phyloP scores from a whole-genome alignment of 2,329 filamentous ascomycete species.

The Phyllosticta citrichinensis region DNA sequence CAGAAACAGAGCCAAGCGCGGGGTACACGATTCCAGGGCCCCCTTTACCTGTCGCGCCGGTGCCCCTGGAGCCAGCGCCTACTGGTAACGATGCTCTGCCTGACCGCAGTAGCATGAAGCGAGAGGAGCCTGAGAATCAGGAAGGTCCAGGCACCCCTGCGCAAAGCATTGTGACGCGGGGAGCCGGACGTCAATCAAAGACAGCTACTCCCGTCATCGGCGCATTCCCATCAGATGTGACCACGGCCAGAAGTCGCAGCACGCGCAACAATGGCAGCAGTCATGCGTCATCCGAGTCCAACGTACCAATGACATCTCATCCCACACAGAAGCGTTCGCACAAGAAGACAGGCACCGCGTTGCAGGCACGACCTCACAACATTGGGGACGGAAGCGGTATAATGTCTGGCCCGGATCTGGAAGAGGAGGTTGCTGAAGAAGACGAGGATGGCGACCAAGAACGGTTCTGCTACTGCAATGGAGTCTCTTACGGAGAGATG shows the following conservation, averaged over 20 bases:
- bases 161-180: conserved; percentile 17
- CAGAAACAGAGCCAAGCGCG: conserved; percentile 1
- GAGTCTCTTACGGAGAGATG: conserved; percentile 57
- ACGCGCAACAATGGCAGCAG: conserved; percentile 28
- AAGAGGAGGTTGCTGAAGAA: conserved; percentile 25
- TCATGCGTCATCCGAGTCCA: conserved; percentile 30
- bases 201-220: conserved; percentile 38
- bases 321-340: conserved; percentile 25
- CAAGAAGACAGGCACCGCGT: conserved; percentile 22
- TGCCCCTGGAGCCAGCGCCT: not conserved
- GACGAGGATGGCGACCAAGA: conserved; percentile 38
- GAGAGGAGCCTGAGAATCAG: conserved; percentile 40
- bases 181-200: conserved; percentile 35
- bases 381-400: conserved; percentile 10
- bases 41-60: not conserved
- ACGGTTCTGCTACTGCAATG: conserved; percentile 56
- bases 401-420: conserved; percentile 16
- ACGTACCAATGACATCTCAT: conserved; percentile 19
- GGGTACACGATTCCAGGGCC: not conserved
- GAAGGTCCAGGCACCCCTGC: conserved; percentile 27
- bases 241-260: conserved; percentile 33
- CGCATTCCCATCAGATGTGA: conserved; percentile 29
- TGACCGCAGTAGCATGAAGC: conserved; percentile 26
- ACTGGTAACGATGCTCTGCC: not conserved
- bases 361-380: conserved; percentile 17